Evolutionary conservation across 2,329 filamentous ascomycete species (phyloP), one percentile per base, ranked within the genome.

Genomic region (Ilyonectria destructans): DNA sequence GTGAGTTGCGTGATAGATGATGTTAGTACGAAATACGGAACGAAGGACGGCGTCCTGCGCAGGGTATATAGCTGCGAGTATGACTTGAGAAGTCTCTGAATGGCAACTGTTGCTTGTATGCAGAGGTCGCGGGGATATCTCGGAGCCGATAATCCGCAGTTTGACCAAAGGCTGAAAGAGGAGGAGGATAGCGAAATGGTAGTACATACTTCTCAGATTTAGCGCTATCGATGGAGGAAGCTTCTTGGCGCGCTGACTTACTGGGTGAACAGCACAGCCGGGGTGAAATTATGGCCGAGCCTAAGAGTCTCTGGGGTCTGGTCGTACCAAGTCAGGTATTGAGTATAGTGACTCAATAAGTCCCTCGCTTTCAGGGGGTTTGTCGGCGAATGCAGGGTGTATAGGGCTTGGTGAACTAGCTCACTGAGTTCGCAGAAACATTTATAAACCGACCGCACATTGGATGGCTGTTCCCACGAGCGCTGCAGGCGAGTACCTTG

Each of bases 131-230:
- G 91, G 91, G 4, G 85, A 84, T 2, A 93, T 83, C 59, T 87
- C 86, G 7, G 90, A 92, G 9, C 89, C 88, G 55, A 91, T 86
- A 72, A 93, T 89, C 9, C 84, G 83, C 8, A 90, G 76, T 69
- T 89, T 93, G 75, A 93, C 90, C 40, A 94, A 85, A 0, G 92
- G 92, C 6, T 92, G 86, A 77, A 94, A 94, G 1, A 95, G 86
- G 17, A 93, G 86, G 0, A 92, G 79, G n/a, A 91, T 90, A 31
- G 89, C 87, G 68, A 90, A 91, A 74, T 93, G 87, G 75, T 92
- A 92, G 69, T 92, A 89, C 90, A 93, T 91, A 78, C 89, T 91
- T 65, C 8, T 12, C 4, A 58, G 17, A 8, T 49, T 71, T 45
- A 77, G 64, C 17, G 9, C 35, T 37, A 37, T 37, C 15, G 35